phyloP scores from a whole-genome alignment of 768 basidiomycete species.

The Megacollybia marginata region DNA sequence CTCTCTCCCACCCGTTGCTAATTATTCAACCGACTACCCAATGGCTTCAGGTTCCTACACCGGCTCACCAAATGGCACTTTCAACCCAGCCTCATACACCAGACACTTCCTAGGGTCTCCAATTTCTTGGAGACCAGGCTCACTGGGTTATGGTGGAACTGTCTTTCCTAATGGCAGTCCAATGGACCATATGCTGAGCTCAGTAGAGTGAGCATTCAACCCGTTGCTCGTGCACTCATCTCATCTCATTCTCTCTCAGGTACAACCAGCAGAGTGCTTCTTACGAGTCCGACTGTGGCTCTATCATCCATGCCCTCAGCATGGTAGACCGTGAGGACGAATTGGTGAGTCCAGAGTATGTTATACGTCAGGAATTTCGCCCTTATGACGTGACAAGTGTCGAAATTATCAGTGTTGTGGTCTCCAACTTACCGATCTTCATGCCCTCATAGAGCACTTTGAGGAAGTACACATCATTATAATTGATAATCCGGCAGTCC shows the following conservation, averaged over 20 bases:
- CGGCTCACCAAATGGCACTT: constrained; percentile 32
- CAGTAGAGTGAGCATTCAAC: constrained; percentile 54
- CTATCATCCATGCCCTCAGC: constrained; percentile 58
- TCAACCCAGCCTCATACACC: constrained; percentile 62
- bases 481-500: constrained; percentile 35
- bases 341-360: constrained; percentile 37
- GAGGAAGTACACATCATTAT: constrained; percentile 86
- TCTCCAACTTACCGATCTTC: constrained; percentile 62
- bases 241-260: neutral
- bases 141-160: constrained; percentile 39
- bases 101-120: constrained; percentile 67
- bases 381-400: constrained; percentile 35
- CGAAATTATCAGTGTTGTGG: constrained; percentile 91
- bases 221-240: neutral
- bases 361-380: neutral
- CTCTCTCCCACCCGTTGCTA: constrained; percentile 23
- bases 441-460: constrained; percentile 86
- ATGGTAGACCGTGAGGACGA: constrained; percentile 68
- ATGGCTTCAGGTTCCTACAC: constrained; percentile 46
- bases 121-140: constrained; percentile 62
- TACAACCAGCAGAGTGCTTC: constrained; percentile 33
- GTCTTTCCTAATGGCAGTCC: constrained; percentile 58
- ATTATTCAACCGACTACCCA: constrained; percentile 16
- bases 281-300: constrained; percentile 52
- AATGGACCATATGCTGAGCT: constrained; percentile 52